These are phyloP conservation scores for Phycomyces nitens DNA, from an alignment of 192 early-diverging fungal species.

Conservation along the genomic window DNA sequence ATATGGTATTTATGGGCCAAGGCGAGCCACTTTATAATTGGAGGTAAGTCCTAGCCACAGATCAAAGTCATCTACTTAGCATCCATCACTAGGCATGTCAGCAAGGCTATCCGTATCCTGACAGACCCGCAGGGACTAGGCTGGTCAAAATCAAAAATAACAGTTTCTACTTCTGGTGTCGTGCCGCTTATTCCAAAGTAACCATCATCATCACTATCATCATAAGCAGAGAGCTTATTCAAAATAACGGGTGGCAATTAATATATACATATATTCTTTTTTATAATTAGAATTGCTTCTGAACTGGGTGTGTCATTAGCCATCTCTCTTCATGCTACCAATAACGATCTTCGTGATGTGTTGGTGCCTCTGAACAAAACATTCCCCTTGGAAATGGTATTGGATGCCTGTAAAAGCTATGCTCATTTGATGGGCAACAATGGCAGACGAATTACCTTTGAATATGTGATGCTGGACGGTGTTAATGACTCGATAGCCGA, in stretches of 20 bases:
- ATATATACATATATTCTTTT: neutral
- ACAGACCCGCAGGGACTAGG: conserved; percentile 56
- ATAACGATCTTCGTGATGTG: conserved; percentile 66
- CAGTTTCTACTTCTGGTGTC: conserved; percentile 81
- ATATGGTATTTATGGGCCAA: conserved; percentile 93
- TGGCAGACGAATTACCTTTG: conserved; percentile 79
- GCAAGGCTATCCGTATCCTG: conserved; percentile 53
- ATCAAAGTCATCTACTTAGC: neutral
- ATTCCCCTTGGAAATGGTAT: conserved; percentile 67
- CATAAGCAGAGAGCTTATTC: neutral
- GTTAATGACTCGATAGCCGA: conserved; percentile 77
- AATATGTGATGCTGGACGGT: conserved; percentile 85
- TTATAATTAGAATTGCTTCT: conserved; percentile 42
- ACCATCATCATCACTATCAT: neutral
- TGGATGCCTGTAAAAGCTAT: conserved; percentile 69
- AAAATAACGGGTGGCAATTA: neutral
- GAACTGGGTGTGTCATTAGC: conserved; percentile 73
- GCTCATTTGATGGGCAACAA: conserved; percentile 44
- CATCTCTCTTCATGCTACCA: conserved; percentile 82
- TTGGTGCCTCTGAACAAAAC: conserved; percentile 87
- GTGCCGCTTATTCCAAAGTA: conserved; percentile 72
- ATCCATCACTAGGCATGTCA: conserved; percentile 46
- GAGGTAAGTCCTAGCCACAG: too few species aligned
- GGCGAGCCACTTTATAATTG: conserved; percentile 89
- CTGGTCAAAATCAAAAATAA: conserved; percentile 73